Evolutionary conservation across 2,329 filamentous ascomycete species (phyloP), one percentile per base, ranked within the genome.

Genomic region (Epichloe brachyelytri): DNA sequence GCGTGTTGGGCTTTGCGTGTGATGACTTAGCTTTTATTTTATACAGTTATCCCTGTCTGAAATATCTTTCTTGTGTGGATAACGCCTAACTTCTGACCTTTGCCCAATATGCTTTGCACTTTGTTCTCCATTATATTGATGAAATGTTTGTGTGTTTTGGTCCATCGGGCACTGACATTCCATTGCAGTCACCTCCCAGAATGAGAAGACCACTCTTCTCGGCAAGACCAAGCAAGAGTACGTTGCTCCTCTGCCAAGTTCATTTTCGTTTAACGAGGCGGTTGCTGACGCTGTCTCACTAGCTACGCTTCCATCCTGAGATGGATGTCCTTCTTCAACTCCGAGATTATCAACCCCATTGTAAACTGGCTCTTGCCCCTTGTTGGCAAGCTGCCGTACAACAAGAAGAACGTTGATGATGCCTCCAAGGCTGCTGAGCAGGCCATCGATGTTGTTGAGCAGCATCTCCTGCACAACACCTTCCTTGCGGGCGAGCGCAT

Each of bases 201-300:
- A 98, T 73, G 93, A 97, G 85, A 97, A 97, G 86, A 98, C 93
- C 64, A 94, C 89, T 62, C 89, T 98, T 60, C 83, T 98, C 64
- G 93, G 93, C 68, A 97, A 97, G 85, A 98, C 90, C 76, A 98
- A 98, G 86, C 91, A 98, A 79, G 93, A 98, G 83, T 89, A 75
- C 69, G 77, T 68, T 53, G 14, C n/a, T 17, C 12, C 19, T 2
- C 12, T 8, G n/a, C 44, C n/a, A 14, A 12, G 5, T 26, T 20
- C n/a, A 8, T 11, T 36, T 30, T 34, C 15, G 5, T 4, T 5
- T 3, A 37, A n/a, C n/a, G 10, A 44, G 40, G 4, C 3, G 33
- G 38, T 22, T 6, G 11, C 17, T 51, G 48, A 57, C 65, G 68
- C 56, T 68, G 44, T 22, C 26, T 15, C 15, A 30, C 14, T 17